Conservation (phyloP, 139 green algal species). For the Edaphochlamys debaryana region DNA sequence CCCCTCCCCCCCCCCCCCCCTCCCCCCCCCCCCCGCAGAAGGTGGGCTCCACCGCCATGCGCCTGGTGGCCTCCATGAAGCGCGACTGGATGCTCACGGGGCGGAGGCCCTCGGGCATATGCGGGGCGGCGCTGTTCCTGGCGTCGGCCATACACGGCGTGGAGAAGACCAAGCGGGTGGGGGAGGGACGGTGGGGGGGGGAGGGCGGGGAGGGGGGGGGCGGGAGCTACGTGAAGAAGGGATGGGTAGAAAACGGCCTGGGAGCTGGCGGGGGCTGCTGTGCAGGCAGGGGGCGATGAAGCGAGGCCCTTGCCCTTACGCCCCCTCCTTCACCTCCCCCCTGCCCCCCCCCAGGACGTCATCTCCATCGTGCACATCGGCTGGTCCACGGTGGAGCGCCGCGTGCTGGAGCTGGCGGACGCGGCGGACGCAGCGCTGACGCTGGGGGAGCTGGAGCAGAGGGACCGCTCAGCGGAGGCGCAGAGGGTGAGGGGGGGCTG, state of each 20-base stretch:
- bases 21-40: neutral
- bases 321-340: neutral
- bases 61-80: conserved; percentile 97
- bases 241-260: no score
- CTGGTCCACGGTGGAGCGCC: conserved; percentile 87
- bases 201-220: neutral
- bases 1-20: neutral
- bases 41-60: conserved; percentile 87
- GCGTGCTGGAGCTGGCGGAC: conserved; percentile 87
- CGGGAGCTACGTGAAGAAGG: no score
- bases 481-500: neutral
- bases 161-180: conserved; percentile 78
- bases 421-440: conserved; percentile 39
- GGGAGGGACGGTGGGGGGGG: neutral
- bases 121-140: conserved; percentile 95
- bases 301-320: no score
- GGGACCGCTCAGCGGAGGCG: conserved; percentile 1
- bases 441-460: conserved; percentile 35
- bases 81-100: conserved; percentile 99
- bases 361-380: conserved; percentile 91
- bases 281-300: no score
- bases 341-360: conserved; percentile 46
- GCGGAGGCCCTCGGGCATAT: conserved; percentile 89
- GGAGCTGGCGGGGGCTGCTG: no score
- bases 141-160: conserved; percentile 92